Evolutionary conservation across 148 eudicot genomes (phyloP), one percentile per base, ranked within the genome.

Genomic region (Talinum fruticosum): DNA sequence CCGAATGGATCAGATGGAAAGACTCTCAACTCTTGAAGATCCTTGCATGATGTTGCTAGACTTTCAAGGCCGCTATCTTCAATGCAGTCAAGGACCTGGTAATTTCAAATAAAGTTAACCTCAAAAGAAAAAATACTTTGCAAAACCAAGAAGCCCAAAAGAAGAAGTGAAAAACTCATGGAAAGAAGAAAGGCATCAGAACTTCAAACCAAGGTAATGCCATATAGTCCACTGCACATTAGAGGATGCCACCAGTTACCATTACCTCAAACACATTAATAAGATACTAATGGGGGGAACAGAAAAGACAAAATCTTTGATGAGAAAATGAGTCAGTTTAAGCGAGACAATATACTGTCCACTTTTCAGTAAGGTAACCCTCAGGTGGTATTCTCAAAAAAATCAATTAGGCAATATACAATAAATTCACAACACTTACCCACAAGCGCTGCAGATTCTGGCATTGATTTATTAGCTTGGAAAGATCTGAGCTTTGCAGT

Each of bases 1-100:
- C 78, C 93, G 79, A 67, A 90, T 19, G 97, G 97, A 64, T 91
- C 91, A 2, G 97, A 91, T 23, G 97, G 97, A 57, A 91, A 91
- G 32, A 91, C 97, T 65, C 93, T 84, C 41, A 91, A 83, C 72
- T 91, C 97, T 74, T 83, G 86, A 26, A 91, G 84, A 59, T 88
- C 85, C 80, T 90, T 91, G 81, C 97, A 91, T 21, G 89, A 85
- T 10, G 79, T 54, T 24, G 97, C 88, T 30, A 91, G 78, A 41
- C 78, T 81, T 47, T 86, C 85, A 2, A 91, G 87, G 73, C 97
- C 97, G 37, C 72, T 73, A 72, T 91, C 97, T 83, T 89, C 97
- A 71, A 91, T 90, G 84, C 79, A 82, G 80, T 91, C 97, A 81
- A 91, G 79, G 49, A 91, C 93, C 97, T 91, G 86, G 69, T 53